A percentile compares a stretch with the other conserved stretches of the same genome.
Evolutionary conservation across 495 filamentous ascomycete species (phyloP).

Genomic region (Platismatia glauca): DNA sequence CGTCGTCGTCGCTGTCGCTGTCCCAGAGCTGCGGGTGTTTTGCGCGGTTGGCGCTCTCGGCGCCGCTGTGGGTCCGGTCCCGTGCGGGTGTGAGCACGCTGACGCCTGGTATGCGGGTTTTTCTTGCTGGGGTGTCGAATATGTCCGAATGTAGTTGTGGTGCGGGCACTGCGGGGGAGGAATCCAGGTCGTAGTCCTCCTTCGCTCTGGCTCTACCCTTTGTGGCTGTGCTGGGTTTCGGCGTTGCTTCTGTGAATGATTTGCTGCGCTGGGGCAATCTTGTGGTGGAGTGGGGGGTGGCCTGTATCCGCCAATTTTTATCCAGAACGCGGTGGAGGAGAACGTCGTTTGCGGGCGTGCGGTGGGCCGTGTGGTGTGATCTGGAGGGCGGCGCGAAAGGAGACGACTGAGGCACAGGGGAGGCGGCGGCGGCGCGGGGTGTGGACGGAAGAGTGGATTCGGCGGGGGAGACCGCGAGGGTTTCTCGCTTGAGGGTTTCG

Average conservation of each 20-base stretch:
- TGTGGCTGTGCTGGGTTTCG: conserved; percentile 21
- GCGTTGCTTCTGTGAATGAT: conserved; percentile 26
- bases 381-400: conserved; percentile 42
- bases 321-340: conserved; percentile 82
- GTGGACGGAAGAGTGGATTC: conserved; percentile 40
- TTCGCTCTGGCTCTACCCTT: conserved; percentile 33
- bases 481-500: conserved; percentile 52
- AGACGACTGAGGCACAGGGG: conserved; percentile 34
- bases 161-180: conserved; percentile 66
- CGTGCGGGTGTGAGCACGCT: conserved; percentile 62
- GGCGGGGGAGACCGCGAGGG: conserved; percentile 34
- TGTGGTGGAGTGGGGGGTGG: conserved; percentile 64
- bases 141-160: conserved; percentile 77
- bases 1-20: conserved; percentile 49
- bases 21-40: conserved; percentile 44
- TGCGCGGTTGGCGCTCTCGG: neutral
- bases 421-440: conserved; percentile 28
- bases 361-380: conserved; percentile 23
- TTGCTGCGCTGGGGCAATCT: conserved; percentile 22
- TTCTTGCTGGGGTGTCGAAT: conserved; percentile 39
- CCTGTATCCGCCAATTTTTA: conserved; percentile 87
- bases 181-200: conserved; percentile 56
- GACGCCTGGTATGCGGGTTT: conserved; percentile 48
- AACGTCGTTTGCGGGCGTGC: conserved; percentile 44
- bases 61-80: conserved; percentile 12